Percentiles rank a stretch among this genome's conserved stretches.
Evolutionary conservation across 2,329 filamentous ascomycete species (phyloP).

Genomic region (Penicillium sp.): DNA sequence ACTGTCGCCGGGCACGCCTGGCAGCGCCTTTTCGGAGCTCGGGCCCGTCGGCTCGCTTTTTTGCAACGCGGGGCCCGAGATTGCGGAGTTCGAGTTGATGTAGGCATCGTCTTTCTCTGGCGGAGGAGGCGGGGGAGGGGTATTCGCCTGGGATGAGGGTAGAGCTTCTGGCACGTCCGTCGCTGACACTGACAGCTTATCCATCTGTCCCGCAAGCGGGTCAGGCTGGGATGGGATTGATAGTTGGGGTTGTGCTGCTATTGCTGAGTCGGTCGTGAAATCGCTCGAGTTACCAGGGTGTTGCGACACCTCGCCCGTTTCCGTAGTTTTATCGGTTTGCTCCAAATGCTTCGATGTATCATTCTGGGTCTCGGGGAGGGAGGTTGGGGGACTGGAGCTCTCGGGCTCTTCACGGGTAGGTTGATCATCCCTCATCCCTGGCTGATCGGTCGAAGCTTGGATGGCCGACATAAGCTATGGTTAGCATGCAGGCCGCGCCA

Average conservation of each 20-base stretch:
- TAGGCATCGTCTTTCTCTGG: conserved; percentile 52
- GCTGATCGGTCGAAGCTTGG: conserved; percentile 24
- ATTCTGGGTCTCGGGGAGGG: conserved; percentile 20
- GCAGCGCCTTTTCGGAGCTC: conserved; percentile 38
- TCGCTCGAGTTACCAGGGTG: neutral
- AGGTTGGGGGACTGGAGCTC: conserved; percentile 22
- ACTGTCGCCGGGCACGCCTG: conserved; percentile 31
- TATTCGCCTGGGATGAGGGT: conserved; percentile 14
- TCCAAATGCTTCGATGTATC: conserved; percentile 12
- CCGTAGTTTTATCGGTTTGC: conserved; percentile 14
- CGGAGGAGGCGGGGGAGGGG: conserved; percentile 42
- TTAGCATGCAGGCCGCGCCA: conserved; percentile 40
- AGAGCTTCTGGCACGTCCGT: conserved; percentile 18
- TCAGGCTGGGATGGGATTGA: conserved; percentile 18
- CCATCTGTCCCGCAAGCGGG: conserved; percentile 28
- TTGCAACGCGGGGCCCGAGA: conserved; percentile 37
- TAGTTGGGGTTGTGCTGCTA: conserved; percentile 8
- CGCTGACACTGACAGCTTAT: conserved; percentile 30
- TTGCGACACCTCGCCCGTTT: conserved; percentile 5
- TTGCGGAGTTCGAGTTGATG: conserved; percentile 48
- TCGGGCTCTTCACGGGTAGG: conserved; percentile 21
- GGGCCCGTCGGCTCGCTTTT: conserved; percentile 36
- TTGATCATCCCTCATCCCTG: conserved; percentile 24
- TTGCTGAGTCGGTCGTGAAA: conserved; percentile 3
- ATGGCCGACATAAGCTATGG: conserved; percentile 37